A percentile compares a stretch with the other conserved stretches of the same genome.
These are phyloP conservation scores for Boletus albobrunnescens DNA, from an alignment of 1,284 basidiomycete genomes.

Conservation along the genomic window DNA sequence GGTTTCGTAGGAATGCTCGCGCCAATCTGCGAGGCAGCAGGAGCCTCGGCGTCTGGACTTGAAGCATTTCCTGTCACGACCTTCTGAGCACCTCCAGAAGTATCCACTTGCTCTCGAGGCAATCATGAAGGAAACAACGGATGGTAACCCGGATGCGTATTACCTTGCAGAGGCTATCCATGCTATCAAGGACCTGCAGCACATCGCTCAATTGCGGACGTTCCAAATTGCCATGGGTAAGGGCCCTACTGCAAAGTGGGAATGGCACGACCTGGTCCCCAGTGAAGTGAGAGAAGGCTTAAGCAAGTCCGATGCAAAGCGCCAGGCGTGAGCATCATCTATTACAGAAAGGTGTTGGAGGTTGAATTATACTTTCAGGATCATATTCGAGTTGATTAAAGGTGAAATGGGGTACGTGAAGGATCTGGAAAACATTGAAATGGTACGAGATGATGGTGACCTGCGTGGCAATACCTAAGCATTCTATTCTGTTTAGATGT, in stretches of 20 bases:
- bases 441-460: conserved; percentile 12
- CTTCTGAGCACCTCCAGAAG: conserved; percentile 85
- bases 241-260: conserved; percentile 69
- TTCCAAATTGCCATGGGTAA: conserved; percentile 85
- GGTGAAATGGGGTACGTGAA: conserved; percentile 94
- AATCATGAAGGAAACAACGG: conserved; percentile 75
- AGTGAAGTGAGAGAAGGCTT: conserved; percentile 61
- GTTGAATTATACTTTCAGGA: conserved; percentile 40
- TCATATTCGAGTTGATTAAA: conserved; percentile 94
- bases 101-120: conserved; percentile 87
- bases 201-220: conserved; percentile 73
- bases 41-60: conserved; percentile 80
- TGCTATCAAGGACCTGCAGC: conserved; percentile 74
- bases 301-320: conserved; percentile 74
- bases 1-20: conserved; percentile 44
- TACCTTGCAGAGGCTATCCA: conserved; percentile 73
- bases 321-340: conserved; percentile 71
- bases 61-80: conserved; percentile 83
- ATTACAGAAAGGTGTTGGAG: not conserved
- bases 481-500: conserved; percentile 49
- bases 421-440: conserved; percentile 87
- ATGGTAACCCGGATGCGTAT: conserved; percentile 76
- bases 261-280: conserved; percentile 86
- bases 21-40: conserved; percentile 60
- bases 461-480: conserved; percentile 7